Percentiles rank a stretch among this genome's conserved stretches.
Conservation (phyloP, 2,329 filamentous ascomycete genomes). For the Sordariomycetes sp. region DNA sequence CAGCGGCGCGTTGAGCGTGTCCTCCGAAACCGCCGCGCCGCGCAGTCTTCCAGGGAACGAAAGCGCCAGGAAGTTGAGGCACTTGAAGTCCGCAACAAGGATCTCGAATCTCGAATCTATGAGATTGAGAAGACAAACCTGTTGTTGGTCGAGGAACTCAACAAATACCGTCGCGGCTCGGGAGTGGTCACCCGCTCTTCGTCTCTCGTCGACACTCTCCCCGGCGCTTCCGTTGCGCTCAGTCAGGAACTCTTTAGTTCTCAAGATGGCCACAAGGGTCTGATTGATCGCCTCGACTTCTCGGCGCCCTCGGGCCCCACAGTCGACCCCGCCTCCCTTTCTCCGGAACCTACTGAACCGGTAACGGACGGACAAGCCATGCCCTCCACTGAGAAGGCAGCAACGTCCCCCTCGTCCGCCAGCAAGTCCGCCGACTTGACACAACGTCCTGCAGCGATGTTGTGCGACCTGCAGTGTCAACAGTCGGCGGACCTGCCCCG, state of each 20-base stretch:
- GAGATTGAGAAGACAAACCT: slow-evolving; percentile 46
- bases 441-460: slow-evolving; percentile 99
- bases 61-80: slow-evolving; percentile 84
- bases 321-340: slow-evolving; percentile 51
- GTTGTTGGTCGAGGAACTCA: slow-evolving; percentile 37
- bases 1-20: slow-evolving; percentile 95
- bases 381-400: slow-evolving; percentile 5
- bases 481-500: slow-evolving; percentile 61
- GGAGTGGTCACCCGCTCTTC: slow-evolving; percentile 28
- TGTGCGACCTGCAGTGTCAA: slow-evolving; percentile 99
- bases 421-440: slow-evolving; percentile 66
- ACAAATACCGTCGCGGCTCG: slow-evolving; percentile 32
- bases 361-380: slow-evolving; percentile 8
- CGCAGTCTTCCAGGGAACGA: slow-evolving; percentile 90
- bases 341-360: slow-evolving; percentile 30
- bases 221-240: slow-evolving; percentile 39
- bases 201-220: slow-evolving; percentile 29
- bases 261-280: slow-evolving; percentile 23
- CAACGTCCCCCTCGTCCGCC: slow-evolving; percentile 13
- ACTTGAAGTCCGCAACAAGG: slow-evolving; percentile 64
- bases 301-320: slow-evolving; percentile 29
- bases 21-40: slow-evolving; percentile 88
- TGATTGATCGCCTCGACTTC: slow-evolving; percentile 17
- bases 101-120: slow-evolving; percentile 53
- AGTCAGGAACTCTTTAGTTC: slow-evolving; percentile 48